phyloP scores from a whole-genome alignment of 257 asterid genomes.

The Mentha longifolia region DNA sequence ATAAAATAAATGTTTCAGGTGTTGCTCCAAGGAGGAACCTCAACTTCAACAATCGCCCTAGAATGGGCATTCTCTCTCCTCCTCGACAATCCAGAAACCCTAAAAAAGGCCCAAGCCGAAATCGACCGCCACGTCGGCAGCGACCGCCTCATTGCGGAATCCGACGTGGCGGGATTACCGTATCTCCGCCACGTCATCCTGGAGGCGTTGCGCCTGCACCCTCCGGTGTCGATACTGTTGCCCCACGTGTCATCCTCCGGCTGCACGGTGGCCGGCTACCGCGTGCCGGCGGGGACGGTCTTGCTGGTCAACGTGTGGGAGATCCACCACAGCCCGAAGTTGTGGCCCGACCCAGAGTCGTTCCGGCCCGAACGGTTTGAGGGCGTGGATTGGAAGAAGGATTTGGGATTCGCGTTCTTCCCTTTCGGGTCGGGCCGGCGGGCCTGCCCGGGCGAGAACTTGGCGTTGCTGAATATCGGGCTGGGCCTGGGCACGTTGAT shows the following conservation, averaged over 20 bases:
- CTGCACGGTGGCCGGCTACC: conserved; percentile 63
- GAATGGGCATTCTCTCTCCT: conserved; percentile 60
- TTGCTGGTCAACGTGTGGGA: conserved; percentile 69
- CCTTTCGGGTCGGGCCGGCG: conserved; percentile 65
- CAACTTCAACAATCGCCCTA: conserved; percentile 51
- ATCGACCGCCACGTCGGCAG: conserved; percentile 48
- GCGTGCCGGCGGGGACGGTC: conserved; percentile 64
- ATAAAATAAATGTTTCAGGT: conserved; percentile 37
- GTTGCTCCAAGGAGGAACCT: conserved; percentile 57
- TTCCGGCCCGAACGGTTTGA: conserved; percentile 86
- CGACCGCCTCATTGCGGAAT: conserved; percentile 48
- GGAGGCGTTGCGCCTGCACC: conserved; percentile 68
- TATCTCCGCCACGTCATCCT: conserved; percentile 56
- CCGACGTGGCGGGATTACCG: conserved; percentile 48
- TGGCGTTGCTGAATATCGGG: conserved; percentile 43
- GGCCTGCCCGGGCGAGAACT: conserved; percentile 61
- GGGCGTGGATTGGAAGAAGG: conserved; percentile 52
- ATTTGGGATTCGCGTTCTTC: conserved; percentile 45
- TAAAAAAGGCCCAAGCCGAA: conserved; percentile 47
- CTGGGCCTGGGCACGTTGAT: conserved; percentile 51
- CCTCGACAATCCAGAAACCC: conserved; percentile 45
- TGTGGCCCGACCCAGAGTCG: conserved; percentile 68
- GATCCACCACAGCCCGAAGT: conserved; percentile 66
- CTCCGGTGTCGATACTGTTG: conserved; percentile 66
- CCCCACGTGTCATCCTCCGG: conserved; percentile 76